A percentile compares a stretch with the other conserved stretches of the same genome.
Conservation (phyloP, 768 basidiomycete species). For the Strobilomyces dryophilus region DNA sequence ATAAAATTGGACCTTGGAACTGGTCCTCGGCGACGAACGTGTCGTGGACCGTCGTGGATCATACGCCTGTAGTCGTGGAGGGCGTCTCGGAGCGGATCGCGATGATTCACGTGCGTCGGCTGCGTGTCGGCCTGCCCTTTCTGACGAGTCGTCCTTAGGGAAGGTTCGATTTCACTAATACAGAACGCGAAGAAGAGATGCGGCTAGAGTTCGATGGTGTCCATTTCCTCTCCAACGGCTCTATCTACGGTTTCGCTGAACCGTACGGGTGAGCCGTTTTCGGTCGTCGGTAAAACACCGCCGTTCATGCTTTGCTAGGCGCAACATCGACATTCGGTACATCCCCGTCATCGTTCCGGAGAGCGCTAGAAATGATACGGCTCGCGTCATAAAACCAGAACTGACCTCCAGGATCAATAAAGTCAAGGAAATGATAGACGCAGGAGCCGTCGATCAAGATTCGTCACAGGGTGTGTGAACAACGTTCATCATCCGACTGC, state of each 20-base stretch:
- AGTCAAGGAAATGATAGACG: slow-evolving; percentile 58
- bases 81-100: slow-evolving; percentile 47
- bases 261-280: slow-evolving; percentile 48
- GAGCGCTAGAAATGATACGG: slow-evolving; percentile 51
- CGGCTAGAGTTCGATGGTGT: slow-evolving; percentile 73
- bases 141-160: slow-evolving; percentile 42
- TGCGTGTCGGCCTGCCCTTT: not conserved
- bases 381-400: slow-evolving; percentile 55
- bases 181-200: slow-evolving; percentile 50
- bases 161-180: slow-evolving; percentile 61
- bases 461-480: slow-evolving; percentile 28
- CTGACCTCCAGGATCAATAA: slow-evolving; percentile 54
- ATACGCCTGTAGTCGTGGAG: slow-evolving; percentile 36
- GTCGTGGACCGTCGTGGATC: slow-evolving; percentile 64
- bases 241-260: slow-evolving; percentile 72
- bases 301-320: slow-evolving; percentile 32
- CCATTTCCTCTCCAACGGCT: slow-evolving; percentile 68
- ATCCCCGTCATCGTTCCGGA: slow-evolving; percentile 65
- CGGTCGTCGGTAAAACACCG: not conserved
- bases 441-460: slow-evolving; percentile 60
- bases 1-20: slow-evolving; percentile 58
- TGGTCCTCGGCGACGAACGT: slow-evolving; percentile 64
- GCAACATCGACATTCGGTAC: slow-evolving; percentile 58
- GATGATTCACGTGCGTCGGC: slow-evolving; percentile 61
- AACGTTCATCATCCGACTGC: not conserved